Conservation (phyloP, 2,329 filamentous ascomycete species). For the Paracoccidioides brasiliensis region DNA sequence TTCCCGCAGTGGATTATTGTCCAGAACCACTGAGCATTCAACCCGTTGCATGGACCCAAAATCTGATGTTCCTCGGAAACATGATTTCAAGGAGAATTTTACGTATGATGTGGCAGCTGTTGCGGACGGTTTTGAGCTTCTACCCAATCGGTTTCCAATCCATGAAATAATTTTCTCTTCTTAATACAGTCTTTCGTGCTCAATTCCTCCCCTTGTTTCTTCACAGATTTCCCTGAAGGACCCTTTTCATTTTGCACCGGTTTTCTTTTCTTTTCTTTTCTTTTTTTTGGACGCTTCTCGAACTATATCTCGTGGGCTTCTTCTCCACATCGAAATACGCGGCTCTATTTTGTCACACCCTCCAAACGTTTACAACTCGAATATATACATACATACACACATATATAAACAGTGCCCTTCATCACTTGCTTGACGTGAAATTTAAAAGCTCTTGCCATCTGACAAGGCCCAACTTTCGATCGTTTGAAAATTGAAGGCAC, state of each 20-base stretch:
- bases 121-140: neutral
- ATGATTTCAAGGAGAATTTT: neutral
- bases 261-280: neutral
- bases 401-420: neutral
- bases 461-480: neutral
- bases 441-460: neutral
- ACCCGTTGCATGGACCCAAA: neutral
- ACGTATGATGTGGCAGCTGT: conserved; percentile 3
- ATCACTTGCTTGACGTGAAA: neutral
- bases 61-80: conserved; percentile 1
- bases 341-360: neutral
- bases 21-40: neutral
- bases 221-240: neutral
- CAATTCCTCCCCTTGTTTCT: neutral
- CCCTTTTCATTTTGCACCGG: neutral
- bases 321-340: neutral
- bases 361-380: neutral
- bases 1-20: conserved; percentile 1
- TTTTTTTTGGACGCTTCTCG: neutral
- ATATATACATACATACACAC: too few species aligned
- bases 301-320: neutral
- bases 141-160: neutral
- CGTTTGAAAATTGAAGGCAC: neutral
- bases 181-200: neutral
- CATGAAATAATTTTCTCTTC: neutral